phyloP scores from a whole-genome alignment of 345 rosid species.

The Ailanthus altissimus region DNA sequence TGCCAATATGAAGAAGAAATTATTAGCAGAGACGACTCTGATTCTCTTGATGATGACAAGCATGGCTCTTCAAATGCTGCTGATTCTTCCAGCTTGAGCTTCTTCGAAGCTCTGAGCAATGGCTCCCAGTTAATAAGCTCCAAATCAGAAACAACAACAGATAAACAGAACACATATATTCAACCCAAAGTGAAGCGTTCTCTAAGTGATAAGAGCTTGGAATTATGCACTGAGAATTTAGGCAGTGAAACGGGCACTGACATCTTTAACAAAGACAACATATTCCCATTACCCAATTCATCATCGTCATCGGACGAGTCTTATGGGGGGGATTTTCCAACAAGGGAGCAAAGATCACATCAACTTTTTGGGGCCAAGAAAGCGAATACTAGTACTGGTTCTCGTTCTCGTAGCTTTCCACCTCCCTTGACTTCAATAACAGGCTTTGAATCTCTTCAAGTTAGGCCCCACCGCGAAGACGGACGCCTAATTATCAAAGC shows the following conservation, averaged over 20 bases:
- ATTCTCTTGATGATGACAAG: neutral
- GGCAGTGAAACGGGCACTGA: constrained; percentile 86
- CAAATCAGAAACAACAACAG: constrained; percentile 19
- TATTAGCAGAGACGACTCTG: neutral
- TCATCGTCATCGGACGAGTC: neutral
- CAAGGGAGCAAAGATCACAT: constrained; percentile 32
- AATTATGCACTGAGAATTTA: constrained; percentile 78
- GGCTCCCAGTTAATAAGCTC: constrained; percentile 19
- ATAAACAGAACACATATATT: constrained; percentile 35
- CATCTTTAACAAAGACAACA: constrained; percentile 28
- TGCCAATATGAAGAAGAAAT: constrained; percentile 21
- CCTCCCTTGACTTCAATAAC: constrained; percentile 79
- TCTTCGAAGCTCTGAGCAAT: constrained; percentile 45
- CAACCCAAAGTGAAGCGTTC: constrained; percentile 49
- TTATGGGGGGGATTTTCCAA: constrained; percentile 18
- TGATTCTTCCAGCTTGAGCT: constrained; percentile 49
- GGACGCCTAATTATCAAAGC: constrained; percentile 72
- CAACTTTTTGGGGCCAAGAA: constrained; percentile 32
- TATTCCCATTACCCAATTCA: constrained; percentile 30
- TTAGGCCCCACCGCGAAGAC: constrained; percentile 66
- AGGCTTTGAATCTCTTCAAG: constrained; percentile 47
- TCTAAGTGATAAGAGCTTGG: constrained; percentile 73
- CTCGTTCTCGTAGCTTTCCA: constrained; percentile 47
- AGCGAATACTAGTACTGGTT: neutral
- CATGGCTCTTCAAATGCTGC: constrained; percentile 28